Evolutionary conservation across 2,329 filamentous ascomycete genomes (phyloP).

Genomic region (Aspergillus candidus): DNA sequence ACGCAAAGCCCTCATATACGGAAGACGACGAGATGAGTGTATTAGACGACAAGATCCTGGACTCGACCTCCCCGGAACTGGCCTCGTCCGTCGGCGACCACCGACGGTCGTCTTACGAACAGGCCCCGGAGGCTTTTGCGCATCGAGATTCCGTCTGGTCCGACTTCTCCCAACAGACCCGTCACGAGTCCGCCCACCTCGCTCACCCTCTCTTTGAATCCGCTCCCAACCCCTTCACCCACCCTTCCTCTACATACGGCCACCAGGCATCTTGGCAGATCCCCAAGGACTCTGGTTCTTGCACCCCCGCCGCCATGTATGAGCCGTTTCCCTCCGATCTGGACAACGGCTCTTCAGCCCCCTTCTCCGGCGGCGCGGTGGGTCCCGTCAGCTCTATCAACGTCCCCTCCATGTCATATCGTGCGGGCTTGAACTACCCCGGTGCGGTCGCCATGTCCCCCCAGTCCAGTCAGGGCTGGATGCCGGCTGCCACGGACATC

Average conservation of each 20-base stretch:
- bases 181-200: constrained; percentile 35
- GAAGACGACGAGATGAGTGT: constrained; percentile 50
- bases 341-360: constrained; percentile 40
- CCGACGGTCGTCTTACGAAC: constrained; percentile 42
- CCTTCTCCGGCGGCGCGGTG: constrained; percentile 39
- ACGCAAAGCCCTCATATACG: constrained; percentile 36
- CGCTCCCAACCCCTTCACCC: constrained; percentile 55
- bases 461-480: constrained; percentile 55
- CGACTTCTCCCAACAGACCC: constrained; percentile 40
- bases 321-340: constrained; percentile 55
- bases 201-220: constrained; percentile 46
- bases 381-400: constrained; percentile 36
- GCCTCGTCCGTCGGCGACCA: constrained; percentile 41
- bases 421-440: constrained; percentile 46
- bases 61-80: constrained; percentile 45
- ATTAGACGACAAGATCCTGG: constrained; percentile 46
- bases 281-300: constrained; percentile 61
- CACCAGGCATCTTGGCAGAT: constrained; percentile 57
- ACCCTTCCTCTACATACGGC: constrained; percentile 38
- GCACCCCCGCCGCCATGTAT: constrained; percentile 67
- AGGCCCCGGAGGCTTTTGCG: constrained; percentile 47
- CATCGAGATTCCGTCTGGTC: constrained; percentile 48
- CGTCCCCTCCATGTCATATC: constrained; percentile 37
- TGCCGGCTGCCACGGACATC: constrained; percentile 42
- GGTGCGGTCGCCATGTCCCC: constrained; percentile 54